A percentile compares a stretch with the other conserved stretches of the same genome.
phyloP scores from a whole-genome alignment of 495 filamentous ascomycete genomes.

The Talaromyces stipitatus region DNA sequence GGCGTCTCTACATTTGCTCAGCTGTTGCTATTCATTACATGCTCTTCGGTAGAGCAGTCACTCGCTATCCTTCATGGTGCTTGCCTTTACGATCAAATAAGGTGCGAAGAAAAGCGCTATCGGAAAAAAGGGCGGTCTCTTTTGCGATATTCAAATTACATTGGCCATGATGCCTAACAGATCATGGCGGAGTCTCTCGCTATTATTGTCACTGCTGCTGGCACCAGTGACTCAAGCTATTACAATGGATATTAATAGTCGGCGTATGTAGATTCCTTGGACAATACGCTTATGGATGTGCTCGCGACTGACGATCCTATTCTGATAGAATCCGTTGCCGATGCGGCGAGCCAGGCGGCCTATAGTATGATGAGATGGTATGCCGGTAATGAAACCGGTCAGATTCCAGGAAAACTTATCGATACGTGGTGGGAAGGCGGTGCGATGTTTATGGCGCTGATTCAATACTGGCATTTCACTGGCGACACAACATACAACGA shows the following conservation, averaged over 20 bases:
- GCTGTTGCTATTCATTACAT: too few relatives aligned
- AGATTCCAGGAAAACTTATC: slow-evolving; percentile 50
- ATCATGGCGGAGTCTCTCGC: slow-evolving; percentile 3
- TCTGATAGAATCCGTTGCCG: slow-evolving; percentile 54
- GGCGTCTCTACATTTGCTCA: too few relatives aligned
- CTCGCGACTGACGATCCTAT: neutral
- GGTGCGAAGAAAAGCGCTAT: too few relatives aligned
- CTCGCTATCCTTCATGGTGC: too few relatives aligned
- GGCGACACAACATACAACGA: slow-evolving; percentile 56
- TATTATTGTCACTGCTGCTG: slow-evolving; percentile 3
- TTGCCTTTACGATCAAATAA: too few relatives aligned
- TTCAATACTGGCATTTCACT: slow-evolving; percentile 64
- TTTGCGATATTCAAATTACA: neutral
- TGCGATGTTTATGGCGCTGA: slow-evolving; percentile 59
- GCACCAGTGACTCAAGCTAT: slow-evolving; percentile 10
- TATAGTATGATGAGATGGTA: slow-evolving; percentile 67
- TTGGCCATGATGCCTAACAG: neutral
- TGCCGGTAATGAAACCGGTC: slow-evolving; percentile 54
- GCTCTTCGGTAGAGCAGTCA: too few relatives aligned
- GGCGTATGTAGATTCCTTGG: too few relatives aligned
- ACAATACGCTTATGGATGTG: too few relatives aligned
- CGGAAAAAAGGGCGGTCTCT: neutral
- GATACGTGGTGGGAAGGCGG: slow-evolving; percentile 74
- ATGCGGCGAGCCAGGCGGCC: slow-evolving; percentile 49
- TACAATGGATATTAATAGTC: slow-evolving; percentile 10